Base-by-base conservation (phyloP, 2,329 filamentous ascomycete genomes). In the Daldinia sp. region DNA sequence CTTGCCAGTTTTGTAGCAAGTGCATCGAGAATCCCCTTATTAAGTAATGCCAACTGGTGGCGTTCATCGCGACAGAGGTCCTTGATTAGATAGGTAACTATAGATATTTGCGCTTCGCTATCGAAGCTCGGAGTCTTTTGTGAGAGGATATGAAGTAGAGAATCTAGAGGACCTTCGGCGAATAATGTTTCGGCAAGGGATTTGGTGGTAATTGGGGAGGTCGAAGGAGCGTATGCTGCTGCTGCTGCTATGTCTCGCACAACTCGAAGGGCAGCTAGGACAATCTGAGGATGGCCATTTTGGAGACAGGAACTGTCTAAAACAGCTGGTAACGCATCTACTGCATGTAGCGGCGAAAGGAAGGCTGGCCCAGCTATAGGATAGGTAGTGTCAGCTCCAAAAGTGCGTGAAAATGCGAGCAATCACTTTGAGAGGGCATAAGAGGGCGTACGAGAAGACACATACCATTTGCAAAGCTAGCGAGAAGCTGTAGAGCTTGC, bases 401-500 rank as follows among this genome's bases (percentile, higher is more conserved):
- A 35, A 54, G 58, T 48, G n/a, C 1, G 39, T 3, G 62, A 44
- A 33, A 26, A 51, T 4, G 26, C 10, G 35, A 50, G 23, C 13
- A 6, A 12, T 13, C 18, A 6, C 20, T 41, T 41, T 30, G 37
- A 9, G 41, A 61, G 39, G 39, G 12, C 7, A 50, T 23, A n/a
- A 5, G 41, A 61, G 39, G 39, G 12, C 9, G 46, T 23, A n/a
- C 5, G 10, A 26, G 37, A 13, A 28, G 30, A 13, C 37, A 35
- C 85, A 75, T 85, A 94, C 94, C 94, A 81, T 92, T 90, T 64
- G 93, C 93, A 76, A 98, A 88, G 79, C 93, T 96, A 53, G 91
- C 90, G 39, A 97, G 83, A n/a, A 98, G 87, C 71, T 97, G 89
- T 42, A 94, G 87, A n/a, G 92, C 91, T 78, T 97, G 93, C 63